Base-by-base conservation (phyloP, 2,329 filamentous ascomycete species). In the Trichophyton mentagrophytes region DNA sequence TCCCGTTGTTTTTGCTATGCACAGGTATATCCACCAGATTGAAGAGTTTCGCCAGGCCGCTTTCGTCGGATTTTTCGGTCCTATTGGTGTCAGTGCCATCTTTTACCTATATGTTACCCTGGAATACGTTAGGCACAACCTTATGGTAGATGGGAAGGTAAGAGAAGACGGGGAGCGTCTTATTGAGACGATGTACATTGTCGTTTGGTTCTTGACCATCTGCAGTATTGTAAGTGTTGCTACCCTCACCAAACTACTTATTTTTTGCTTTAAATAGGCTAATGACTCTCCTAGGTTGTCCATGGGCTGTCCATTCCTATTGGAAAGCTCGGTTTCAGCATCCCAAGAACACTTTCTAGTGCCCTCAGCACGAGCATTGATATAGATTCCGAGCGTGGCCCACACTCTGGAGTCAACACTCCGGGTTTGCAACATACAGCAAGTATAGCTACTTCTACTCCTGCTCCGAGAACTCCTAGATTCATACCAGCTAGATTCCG, bases 1-100 rank as follows among this genome's bases (percentile, higher is more conserved):
- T 5, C 91, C 91, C 0, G 83, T 90, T 69, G 79, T 96, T 0
- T 82, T 89, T 59, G 82, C 80, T 0, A 78, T 92, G 72, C 86
- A 91, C 69, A 86, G 82, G 66, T 80, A 81, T 62, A 91, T 96
- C 51, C 87, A 82, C 33, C 89, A 95, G 70, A 90, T 96, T 47
- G 82, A 90, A 61, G 79, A 87, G 46, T 72, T 81, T 33, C 81
- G 82, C 3, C 90, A 95, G 66, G 90, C 90, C 1, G 74, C 88
- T 0, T 96, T 95, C 68, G 88, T 93, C 6, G 91, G 91, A 0
- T 96, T 95, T 76, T 96, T 96, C 65, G 91, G 91, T 0, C 91
- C 91, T 0, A 91, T 96, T 61, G 90, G 92, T 2, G 90, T 96
- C 1, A 89, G 88, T 15, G 91, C 90, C 0, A 82, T 96, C 20